Evolutionary conservation across 2,329 filamentous ascomycete species (phyloP), one percentile per base, ranked within the genome.

Genomic region (Penicillium sp.): DNA sequence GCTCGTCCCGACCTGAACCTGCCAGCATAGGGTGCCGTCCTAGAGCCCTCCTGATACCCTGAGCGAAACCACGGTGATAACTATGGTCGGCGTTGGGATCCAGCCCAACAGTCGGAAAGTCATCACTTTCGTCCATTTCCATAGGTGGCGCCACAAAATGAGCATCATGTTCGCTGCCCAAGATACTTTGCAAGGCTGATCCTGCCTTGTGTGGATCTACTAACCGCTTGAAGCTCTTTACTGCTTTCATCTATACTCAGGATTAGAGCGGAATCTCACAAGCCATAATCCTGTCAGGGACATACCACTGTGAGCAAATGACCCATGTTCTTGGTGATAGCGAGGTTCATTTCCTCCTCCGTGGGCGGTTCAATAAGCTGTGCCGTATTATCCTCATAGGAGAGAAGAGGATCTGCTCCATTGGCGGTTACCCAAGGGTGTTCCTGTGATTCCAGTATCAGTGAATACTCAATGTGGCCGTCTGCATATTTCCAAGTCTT

Each of bases 371-470:
- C 91, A 35, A 98, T 83, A 16, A 92, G 80, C 65, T 93, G 84
- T 11, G 89, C 86, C 46, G 91, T 96, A 69, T 99, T 99, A 72
- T 97, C 93, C 65, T 93, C 90, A 48, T 86, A 84, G 7, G 92
- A 86, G 13, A 98, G 82, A 14, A 99, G 81, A 62, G 87, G 87
- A 75, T 98, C 94, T 7, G 81, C 84, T 14, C 92, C 93, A 58
- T 85, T 79, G 70, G 87, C 90, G 6, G 94, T 98, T 14, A 99
- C 92, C 95, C 95, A 99, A 0, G 92, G 87, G 73, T 99, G 95
- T 69, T 89, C 85, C 94, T 97, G 63, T n/a, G 25, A 0, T 11
- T 6, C 3, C 26, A 57, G 52, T 30, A 8, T 64, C 14, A 65
- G 54, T 13, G 19, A 35, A 65, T 49, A 63, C 52, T 14, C 53